Evolutionary conservation across 1,284 basidiomycete species (phyloP).

Genomic region (Hypsizygus ulmarius): DNA sequence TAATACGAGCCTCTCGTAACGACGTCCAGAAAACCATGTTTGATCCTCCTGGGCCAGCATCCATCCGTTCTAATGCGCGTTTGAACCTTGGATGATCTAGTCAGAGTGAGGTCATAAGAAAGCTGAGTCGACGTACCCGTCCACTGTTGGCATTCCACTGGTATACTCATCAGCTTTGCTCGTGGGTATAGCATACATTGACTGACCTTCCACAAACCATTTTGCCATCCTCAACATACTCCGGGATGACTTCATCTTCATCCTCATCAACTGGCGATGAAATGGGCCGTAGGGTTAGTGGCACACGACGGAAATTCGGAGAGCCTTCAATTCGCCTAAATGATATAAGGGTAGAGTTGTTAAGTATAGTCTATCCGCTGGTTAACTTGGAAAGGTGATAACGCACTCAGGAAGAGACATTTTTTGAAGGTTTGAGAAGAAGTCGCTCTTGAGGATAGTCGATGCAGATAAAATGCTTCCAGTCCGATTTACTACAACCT

Average conservation of each 20-base stretch:
- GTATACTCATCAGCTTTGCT: constrained; percentile 11
- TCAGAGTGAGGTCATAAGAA: constrained; percentile 1
- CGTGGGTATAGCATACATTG: constrained; percentile 1
- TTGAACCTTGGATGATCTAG: constrained; percentile 55
- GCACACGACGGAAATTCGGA: constrained; percentile 86
- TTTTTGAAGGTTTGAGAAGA: constrained; percentile 94
- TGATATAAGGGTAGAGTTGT: constrained; percentile 6
- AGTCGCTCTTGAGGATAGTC: constrained; percentile 96
- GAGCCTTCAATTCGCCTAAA: constrained; percentile 86
- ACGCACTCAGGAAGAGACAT: constrained; percentile 89
- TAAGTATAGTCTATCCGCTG: not conserved
- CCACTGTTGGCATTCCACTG: constrained; percentile 86
- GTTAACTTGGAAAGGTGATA: not conserved
- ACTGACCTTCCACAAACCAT: constrained; percentile 82
- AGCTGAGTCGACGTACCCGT: constrained; percentile 58
- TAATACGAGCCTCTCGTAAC: constrained; percentile 67
- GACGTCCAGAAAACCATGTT: constrained; percentile 89
- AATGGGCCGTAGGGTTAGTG: constrained; percentile 55
- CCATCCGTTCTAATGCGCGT: constrained; percentile 78
- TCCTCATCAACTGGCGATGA: constrained; percentile 33
- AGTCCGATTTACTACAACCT: constrained; percentile 80
- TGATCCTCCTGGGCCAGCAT: constrained; percentile 70
- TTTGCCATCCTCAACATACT: constrained; percentile 44
- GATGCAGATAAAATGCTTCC: constrained; percentile 90
- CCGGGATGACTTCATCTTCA: constrained; percentile 35